phyloP scores from a whole-genome alignment of 768 basidiomycete species.

The Strobilomyces echinocephalus region DNA sequence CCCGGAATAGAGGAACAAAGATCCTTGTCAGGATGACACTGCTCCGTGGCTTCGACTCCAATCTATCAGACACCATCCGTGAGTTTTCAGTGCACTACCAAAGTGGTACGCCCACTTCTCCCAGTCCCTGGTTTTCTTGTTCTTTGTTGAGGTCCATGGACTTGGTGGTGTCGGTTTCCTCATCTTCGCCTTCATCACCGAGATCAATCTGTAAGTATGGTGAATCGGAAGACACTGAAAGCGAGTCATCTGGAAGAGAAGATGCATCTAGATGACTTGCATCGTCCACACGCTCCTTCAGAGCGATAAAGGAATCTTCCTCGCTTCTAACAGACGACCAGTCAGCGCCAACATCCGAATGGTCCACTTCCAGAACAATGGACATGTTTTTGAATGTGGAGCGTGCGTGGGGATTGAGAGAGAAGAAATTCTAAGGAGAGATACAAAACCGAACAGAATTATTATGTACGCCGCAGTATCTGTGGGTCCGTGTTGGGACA shows the following conservation, averaged over 20 bases:
- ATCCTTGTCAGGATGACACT: conserved; percentile 13
- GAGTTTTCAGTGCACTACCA: not conserved
- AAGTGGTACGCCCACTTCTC: conserved; percentile 6
- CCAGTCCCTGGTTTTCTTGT: conserved; percentile 6
- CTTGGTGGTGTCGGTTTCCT: conserved; percentile 10
- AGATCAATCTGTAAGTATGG: conserved; percentile 19
- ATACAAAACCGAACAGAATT: no score
- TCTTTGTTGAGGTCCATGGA: conserved; percentile 14
- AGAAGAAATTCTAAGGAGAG: not conserved
- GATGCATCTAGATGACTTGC: not conserved
- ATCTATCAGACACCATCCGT: conserved; percentile 5
- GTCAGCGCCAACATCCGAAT: conserved; percentile 7
- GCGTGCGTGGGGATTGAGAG: not conserved
- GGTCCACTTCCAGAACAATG: conserved; percentile 12
- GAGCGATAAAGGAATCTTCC: no score
- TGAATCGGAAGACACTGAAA: conserved; percentile 16
- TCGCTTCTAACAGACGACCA: not conserved
- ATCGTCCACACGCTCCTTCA: conserved; percentile 5
- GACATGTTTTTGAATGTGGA: conserved; percentile 10
- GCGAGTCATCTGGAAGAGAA: conserved; percentile 6
- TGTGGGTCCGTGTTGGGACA: conserved; percentile 17
- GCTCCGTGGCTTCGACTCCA: conserved; percentile 10
- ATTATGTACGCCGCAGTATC: no score
- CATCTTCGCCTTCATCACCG: conserved; percentile 11
- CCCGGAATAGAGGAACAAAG: conserved; percentile 34